Percentiles rank a stretch among this genome's conserved stretches.
Evolutionary conservation across 345 rosid species (phyloP).

Genomic region (Trapa incisa): DNA sequence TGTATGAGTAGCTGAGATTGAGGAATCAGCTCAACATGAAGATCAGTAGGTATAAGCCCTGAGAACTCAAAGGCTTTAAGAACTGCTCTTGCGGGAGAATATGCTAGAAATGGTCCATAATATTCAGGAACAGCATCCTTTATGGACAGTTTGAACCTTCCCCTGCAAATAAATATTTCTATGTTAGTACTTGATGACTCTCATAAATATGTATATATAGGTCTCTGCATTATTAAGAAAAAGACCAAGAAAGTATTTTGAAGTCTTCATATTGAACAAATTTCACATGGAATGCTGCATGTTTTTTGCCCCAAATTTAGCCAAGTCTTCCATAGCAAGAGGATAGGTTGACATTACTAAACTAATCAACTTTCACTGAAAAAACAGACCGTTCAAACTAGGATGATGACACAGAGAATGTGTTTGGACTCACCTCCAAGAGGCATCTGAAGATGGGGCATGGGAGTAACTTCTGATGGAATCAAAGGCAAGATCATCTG

Average conservation of each 20-base stretch:
- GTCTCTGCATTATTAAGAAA: background rate
- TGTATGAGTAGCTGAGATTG: constrained; percentile 12
- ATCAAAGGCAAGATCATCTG: background rate
- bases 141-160: background rate
- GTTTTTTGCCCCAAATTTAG: background rate
- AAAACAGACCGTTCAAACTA: too few species aligned
- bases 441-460: background rate
- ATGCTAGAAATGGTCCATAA: constrained; percentile 39
- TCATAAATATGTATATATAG: background rate
- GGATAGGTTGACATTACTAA: background rate
- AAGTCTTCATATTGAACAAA: too few species aligned
- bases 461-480: background rate
- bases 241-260: background rate
- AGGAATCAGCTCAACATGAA: constrained; percentile 40
- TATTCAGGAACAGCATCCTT: constrained; percentile 13
- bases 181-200: background rate
- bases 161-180: constrained; percentile 1
- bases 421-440: constrained; percentile 1
- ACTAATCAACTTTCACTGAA: background rate
- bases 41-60: constrained; percentile 28
- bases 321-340: background rate
- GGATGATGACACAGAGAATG: background rate
- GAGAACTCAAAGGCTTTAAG: constrained; percentile 31
- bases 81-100: constrained; percentile 27
- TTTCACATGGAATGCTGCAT: too few species aligned